Evolutionary conservation across 2,329 filamentous ascomycete genomes (phyloP).

Genomic region (Cladophialophora carrionii): DNA sequence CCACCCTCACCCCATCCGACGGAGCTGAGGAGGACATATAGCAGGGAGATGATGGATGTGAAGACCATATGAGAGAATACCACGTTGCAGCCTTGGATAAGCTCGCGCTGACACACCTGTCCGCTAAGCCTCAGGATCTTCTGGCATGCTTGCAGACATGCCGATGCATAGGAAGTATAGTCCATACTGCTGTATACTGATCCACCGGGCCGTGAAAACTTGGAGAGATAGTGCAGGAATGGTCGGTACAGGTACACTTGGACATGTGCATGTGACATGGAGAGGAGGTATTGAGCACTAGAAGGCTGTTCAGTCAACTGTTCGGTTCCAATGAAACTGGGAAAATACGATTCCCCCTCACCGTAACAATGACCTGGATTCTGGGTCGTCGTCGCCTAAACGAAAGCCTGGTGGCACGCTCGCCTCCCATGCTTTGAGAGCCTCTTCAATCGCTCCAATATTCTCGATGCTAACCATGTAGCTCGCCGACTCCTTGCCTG

Average conservation of each 20-base stretch:
- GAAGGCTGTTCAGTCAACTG: not conserved
- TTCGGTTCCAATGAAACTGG: not conserved
- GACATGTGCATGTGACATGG: constrained; percentile 17
- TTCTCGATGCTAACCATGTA: constrained; percentile 16
- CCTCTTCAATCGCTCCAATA: constrained; percentile 9
- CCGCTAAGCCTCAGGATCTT: constrained; percentile 6
- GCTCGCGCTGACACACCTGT: constrained; percentile 1
- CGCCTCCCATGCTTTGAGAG: constrained; percentile 10
- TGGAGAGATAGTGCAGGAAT: constrained; percentile 16
- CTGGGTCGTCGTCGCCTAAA: not conserved
- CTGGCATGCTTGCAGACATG: constrained; percentile 15
- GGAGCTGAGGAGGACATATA: not conserved
- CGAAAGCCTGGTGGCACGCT: constrained; percentile 13
- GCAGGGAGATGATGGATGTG: constrained; percentile 6
- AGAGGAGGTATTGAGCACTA: constrained; percentile 15
- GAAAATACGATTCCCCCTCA: not conserved
- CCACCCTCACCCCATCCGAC: not conserved
- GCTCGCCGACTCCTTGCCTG: constrained; percentile 1
- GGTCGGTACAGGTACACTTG: constrained; percentile 19
- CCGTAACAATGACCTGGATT: constrained; percentile 9
- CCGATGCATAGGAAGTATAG: constrained; percentile 7
- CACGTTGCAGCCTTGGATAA: constrained; percentile 10
- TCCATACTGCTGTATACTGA: not conserved
- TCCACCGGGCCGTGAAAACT: not conserved
- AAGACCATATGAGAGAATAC: constrained; percentile 38